Conservation (phyloP, 371 early-diverging fungal genomes). For the Mortierella sp. region DNA sequence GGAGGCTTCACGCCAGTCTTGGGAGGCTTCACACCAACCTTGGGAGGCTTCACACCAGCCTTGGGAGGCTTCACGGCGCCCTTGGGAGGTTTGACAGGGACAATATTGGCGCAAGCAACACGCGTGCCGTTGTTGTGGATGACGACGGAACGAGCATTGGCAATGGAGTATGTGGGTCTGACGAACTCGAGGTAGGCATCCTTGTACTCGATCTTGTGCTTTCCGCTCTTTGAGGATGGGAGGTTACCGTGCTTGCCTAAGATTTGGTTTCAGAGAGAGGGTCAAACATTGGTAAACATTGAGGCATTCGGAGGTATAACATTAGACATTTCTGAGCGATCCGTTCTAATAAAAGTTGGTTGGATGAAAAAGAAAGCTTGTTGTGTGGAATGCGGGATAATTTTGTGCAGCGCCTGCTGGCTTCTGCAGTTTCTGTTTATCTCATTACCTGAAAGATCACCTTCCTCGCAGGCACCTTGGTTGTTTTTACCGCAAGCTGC, state of each 20-base stretch:
- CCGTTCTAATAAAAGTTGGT: no score
- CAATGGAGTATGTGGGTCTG: slow-evolving; percentile 11
- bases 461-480: slow-evolving; percentile 29
- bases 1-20: no score
- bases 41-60: no score
- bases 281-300: not conserved
- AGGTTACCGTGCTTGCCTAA: slow-evolving; percentile 40
- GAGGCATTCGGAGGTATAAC: not conserved
- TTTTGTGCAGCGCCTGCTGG: no score
- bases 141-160: slow-evolving; percentile 18
- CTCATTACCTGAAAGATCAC: slow-evolving; percentile 43
- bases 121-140: slow-evolving; percentile 46
- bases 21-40: no score
- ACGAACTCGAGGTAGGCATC: slow-evolving; percentile 17
- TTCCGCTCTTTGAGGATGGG: slow-evolving; percentile 14
- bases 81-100: not conserved
- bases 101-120: slow-evolving; percentile 27
- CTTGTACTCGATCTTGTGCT: not conserved
- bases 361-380: no score
- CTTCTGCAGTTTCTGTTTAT: no score
- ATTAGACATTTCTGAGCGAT: not conserved
- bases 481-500: slow-evolving; percentile 12
- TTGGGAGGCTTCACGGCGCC: not conserved
- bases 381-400: no score
- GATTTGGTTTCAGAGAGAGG: not conserved